A percentile compares a stretch with the other conserved stretches of the same genome.
Conservation (phyloP, 306 rosid species). For the Cyclanthera cordifolia region DNA sequence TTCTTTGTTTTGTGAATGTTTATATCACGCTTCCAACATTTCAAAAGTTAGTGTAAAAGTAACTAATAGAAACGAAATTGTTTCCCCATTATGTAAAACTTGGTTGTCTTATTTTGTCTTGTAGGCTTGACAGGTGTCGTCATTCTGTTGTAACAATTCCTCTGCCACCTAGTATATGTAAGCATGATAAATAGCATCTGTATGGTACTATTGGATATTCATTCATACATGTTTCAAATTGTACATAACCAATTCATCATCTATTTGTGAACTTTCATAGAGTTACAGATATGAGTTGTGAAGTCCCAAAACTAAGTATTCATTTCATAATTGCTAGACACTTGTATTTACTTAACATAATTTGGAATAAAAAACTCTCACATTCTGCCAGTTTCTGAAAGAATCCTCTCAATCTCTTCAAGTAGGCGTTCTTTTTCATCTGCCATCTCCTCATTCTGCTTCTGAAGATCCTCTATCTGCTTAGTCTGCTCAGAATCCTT, state of each 20-base stretch:
- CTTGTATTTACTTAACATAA: neutral
- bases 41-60: no score
- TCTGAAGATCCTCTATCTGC: slow-evolving; percentile 90
- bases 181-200: no score
- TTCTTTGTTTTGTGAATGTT: no score
- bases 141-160: no score
- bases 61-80: no score
- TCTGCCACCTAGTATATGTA: no score
- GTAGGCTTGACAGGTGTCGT: no score
- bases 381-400: slow-evolving; percentile 45
- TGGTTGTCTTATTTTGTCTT: no score
- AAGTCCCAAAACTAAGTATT: neutral
- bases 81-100: no score
- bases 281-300: neutral
- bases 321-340: neutral
- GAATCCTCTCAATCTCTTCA: slow-evolving; percentile 72
- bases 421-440: slow-evolving; percentile 75
- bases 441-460: slow-evolving; percentile 66
- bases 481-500: slow-evolving; percentile 97
- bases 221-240: neutral
- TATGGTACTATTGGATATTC: no score
- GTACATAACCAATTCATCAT: neutral
- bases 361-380: slow-evolving; percentile 9
- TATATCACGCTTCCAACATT: no score
- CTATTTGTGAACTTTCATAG: neutral